phyloP scores from a whole-genome alignment of 768 basidiomycete species.

The Lactifluus rugatus region DNA sequence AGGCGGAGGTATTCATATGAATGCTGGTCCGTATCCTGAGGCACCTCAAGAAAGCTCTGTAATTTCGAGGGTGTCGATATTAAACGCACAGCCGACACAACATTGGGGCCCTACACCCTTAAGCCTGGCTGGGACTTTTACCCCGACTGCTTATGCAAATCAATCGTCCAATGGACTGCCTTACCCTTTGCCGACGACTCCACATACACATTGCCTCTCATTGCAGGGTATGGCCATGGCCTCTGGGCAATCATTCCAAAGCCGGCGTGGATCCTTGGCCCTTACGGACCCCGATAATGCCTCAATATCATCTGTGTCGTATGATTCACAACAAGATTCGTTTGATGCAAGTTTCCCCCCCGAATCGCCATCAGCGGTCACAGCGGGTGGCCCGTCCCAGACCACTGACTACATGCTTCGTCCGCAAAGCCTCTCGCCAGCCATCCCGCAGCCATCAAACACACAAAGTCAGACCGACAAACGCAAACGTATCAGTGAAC shows the following conservation, averaged over 20 bases:
- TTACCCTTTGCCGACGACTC: background rate
- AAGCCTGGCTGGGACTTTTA: background rate
- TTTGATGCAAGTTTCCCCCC: background rate
- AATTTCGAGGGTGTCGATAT: background rate
- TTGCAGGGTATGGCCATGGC: no score
- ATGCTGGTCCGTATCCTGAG: background rate
- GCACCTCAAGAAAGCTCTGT: background rate
- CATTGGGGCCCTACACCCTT: background rate
- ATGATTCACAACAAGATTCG: background rate
- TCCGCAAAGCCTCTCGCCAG: background rate
- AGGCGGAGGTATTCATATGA: no score
- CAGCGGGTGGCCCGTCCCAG: background rate
- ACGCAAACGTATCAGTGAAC: background rate
- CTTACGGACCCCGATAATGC: background rate
- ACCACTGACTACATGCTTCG: no score
- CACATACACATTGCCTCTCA: background rate
- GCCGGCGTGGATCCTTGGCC: background rate
- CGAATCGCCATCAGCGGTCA: background rate
- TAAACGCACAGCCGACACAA: no score
- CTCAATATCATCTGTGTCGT: background rate
- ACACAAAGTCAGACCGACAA: background rate
- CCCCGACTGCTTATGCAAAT: background rate
- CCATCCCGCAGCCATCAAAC: background rate
- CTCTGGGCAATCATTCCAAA: background rate
- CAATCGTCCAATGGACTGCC: background rate